Evolutionary conservation across 352 stramenopile species (phyloP).

Genomic region (Phytophthora pini): DNA sequence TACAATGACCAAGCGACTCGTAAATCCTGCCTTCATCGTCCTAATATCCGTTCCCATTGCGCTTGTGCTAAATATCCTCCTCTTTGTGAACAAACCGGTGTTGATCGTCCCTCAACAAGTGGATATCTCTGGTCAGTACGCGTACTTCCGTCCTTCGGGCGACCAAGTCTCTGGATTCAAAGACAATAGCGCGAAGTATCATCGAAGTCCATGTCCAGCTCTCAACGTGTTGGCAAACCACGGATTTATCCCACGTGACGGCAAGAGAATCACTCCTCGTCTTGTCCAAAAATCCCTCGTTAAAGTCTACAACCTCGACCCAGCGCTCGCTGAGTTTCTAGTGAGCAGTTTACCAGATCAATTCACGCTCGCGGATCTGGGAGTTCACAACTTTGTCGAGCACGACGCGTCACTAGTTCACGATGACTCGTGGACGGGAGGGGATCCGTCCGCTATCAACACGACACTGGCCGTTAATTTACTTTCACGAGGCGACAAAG

Average conservation of each 20-base stretch:
- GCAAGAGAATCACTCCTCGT: conserved; percentile 49
- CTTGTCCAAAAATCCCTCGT: conserved; percentile 46
- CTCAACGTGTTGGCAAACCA: conserved; percentile 80
- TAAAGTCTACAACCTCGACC: conserved; percentile 57
- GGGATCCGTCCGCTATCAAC: conserved; percentile 53
- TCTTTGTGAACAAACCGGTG: conserved; percentile 1
- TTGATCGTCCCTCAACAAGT: conserved; percentile 1
- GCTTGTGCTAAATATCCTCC: conserved; percentile 12
- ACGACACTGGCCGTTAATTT: conserved; percentile 47
- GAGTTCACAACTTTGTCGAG: conserved; percentile 69
- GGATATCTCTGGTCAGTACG: conserved; percentile 21
- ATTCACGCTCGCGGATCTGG: conserved; percentile 62
- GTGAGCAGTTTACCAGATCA: conserved; percentile 34
- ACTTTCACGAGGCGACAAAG: conserved; percentile 37
- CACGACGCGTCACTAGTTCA: conserved; percentile 80
- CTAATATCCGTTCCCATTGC: conserved; percentile 17
- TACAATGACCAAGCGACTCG: conserved; percentile 18
- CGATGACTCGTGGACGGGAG: conserved; percentile 55
- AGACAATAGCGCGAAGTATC: conserved; percentile 35
- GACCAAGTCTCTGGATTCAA: conserved; percentile 52
- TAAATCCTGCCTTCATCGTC: conserved; percentile 14
- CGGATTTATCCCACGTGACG: conserved; percentile 61
- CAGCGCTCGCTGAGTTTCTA: conserved; percentile 42
- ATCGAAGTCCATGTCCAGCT: conserved; percentile 63
- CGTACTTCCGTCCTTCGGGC: conserved; percentile 51